Percentiles rank a stretch among this genome's conserved stretches.
These are phyloP conservation scores for Prinsepia uniflora DNA, from an alignment of 306 rosid genomes.

Conservation along the genomic window DNA sequence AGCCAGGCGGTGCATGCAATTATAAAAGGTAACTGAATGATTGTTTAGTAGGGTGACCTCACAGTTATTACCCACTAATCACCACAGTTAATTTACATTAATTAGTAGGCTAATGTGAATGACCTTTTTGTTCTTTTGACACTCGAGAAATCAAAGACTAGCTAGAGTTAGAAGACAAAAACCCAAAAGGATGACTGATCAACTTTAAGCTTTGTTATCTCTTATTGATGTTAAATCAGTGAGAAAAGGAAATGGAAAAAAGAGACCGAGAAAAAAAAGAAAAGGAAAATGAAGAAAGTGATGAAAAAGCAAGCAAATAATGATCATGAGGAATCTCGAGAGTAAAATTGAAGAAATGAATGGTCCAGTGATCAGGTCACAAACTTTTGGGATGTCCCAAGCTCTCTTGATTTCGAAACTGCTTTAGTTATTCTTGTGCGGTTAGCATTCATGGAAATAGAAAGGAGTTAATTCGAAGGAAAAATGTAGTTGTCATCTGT, in stretches of 20 bases:
- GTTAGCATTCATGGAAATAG: no score
- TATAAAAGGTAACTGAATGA: conserved; percentile 33
- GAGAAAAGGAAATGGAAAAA: neutral
- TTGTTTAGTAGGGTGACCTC: conserved; percentile 14
- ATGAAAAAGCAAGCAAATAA: conserved; percentile 20
- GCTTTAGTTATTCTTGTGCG: no score
- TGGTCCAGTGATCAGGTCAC: no score
- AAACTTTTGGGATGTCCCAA: no score
- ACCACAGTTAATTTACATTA: neutral
- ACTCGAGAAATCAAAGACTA: no score
- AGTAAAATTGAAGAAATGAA: no score
- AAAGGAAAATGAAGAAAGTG: conserved; percentile 15
- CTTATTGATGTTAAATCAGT: conserved; percentile 25
- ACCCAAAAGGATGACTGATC: neutral
- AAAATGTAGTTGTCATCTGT: no score
- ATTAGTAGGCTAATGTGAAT: neutral
- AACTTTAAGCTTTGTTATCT: conserved; percentile 23
- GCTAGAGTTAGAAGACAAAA: conserved; percentile 7
- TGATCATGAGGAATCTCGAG: conserved; percentile 37
- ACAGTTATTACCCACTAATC: neutral
- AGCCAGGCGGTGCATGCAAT: neutral
- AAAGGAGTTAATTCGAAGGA: no score
- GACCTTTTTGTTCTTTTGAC: no score
- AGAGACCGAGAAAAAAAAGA: neutral
- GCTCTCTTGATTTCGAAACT: no score